Percentiles rank a stretch among this genome's conserved stretches.
These are phyloP conservation scores for Eucalyptus sp. DNA, from an alignment of 345 rosid genomes.

Conservation along the genomic window DNA sequence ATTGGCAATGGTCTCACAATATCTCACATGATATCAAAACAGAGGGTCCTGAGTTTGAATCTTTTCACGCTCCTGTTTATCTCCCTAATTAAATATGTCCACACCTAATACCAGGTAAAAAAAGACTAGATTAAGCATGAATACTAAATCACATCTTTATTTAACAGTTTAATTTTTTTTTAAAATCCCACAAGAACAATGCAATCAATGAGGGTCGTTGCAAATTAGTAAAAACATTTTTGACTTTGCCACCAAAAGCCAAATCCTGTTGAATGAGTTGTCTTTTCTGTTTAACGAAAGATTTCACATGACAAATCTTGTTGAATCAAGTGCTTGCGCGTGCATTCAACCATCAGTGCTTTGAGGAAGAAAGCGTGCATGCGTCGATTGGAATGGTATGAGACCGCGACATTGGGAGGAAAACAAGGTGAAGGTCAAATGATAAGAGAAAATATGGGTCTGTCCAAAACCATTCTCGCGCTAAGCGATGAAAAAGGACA, in stretches of 20 bases:
- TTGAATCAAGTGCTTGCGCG: background rate
- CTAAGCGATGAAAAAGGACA: background rate
- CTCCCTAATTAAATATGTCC: too few relatives aligned
- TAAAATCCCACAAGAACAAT: rapidly evolving
- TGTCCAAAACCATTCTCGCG: background rate
- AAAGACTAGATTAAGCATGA: too few relatives aligned
- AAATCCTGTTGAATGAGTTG: background rate
- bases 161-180: rapidly evolving
- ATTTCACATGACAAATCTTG: background rate
- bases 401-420: background rate
- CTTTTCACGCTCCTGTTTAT: too few relatives aligned
- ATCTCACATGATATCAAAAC: too few relatives aligned
- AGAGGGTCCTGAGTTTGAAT: too few relatives aligned
- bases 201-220: background rate
- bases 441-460: background rate
- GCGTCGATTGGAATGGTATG: background rate
- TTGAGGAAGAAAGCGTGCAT: background rate
- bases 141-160: too few relatives aligned
- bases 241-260: background rate
- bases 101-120: rapidly evolving
- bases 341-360: background rate
- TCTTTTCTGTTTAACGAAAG: too few relatives aligned
- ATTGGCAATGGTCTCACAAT: rapidly evolving
- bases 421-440: background rate
- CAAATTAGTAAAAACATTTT: background rate